Evolutionary conservation across 1,284 basidiomycete species (phyloP), one percentile per base, ranked within the genome.

Genomic region (Cryptococcus sp.): DNA sequence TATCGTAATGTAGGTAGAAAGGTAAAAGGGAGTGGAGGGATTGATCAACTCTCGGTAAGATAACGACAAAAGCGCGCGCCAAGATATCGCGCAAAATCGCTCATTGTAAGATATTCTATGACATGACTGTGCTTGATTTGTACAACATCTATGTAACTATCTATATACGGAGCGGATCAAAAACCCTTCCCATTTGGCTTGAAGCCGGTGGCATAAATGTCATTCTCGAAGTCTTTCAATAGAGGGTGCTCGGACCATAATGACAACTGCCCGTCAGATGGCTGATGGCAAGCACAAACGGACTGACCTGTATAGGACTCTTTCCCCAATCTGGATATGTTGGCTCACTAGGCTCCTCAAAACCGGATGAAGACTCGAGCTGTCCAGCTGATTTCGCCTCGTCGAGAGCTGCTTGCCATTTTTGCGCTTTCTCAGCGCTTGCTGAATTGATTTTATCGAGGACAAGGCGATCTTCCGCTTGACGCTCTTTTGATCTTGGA

Each of bases 181-280:
- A 73, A 70, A 2, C 68, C 68, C 16, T 55, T 55, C n/a, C 64
- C 69, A 48, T 53, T 60, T n/a, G 72, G 71, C 45, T 64, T 59
- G 54, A 76, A 76, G 0, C 70, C 71, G 4, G 69, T 46, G 48
- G 65, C 66, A 53, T 72, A 76, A 18, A 76, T 59, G 14, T 58
- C 60, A 18, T 57, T 56, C 53, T 77, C 74, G 54, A 77, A 75
- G 31, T 56, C 56, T 16, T 21, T 39, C 7, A 77, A 58, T 41
- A 68, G 48, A 21, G 50, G 44, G 53, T 75, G 66, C 42, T 72
- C 55, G 14, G 50, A 44, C 76, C 76, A 77, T 28, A 63, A 56
- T 3, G 67, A 64, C 4, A 75, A 53, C 67, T 63, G 48, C 28
- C 10, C 2, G 16, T 41, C 43, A 50, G 42, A 3, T 19, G n/a